Evolutionary conservation across 371 early-diverging fungal genomes (phyloP).

Genomic region (Saksenaea oblongispora): DNA sequence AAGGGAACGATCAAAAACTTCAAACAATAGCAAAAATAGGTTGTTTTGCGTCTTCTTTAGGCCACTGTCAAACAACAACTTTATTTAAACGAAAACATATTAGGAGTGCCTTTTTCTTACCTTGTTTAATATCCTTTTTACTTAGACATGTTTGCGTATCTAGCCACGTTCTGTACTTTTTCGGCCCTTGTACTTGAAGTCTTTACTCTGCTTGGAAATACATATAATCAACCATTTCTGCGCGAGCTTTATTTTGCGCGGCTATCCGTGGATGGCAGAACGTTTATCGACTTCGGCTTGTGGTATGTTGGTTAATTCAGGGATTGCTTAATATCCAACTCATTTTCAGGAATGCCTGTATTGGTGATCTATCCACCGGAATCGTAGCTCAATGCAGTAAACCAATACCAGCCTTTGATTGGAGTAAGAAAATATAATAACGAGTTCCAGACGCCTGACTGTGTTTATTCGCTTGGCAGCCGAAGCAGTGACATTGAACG

Average conservation of each 20-base stretch:
- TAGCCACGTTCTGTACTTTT: slow-evolving; percentile 49
- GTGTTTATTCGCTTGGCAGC: slow-evolving; percentile 8
- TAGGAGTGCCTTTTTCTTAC: not conserved
- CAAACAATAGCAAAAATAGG: not conserved
- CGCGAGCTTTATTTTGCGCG: slow-evolving; percentile 41
- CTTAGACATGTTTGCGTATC: slow-evolving; percentile 15
- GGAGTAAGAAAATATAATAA: slow-evolving; percentile 24
- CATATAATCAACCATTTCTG: slow-evolving; percentile 41
- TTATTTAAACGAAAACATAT: not conserved
- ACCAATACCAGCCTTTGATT: slow-evolving; percentile 41
- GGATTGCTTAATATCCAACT: not conserved
- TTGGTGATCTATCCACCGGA: slow-evolving; percentile 18
- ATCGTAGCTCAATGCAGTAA: slow-evolving; percentile 26
- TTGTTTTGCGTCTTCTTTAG: slow-evolving; percentile 1
- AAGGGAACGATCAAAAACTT: not conserved
- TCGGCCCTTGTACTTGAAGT: slow-evolving; percentile 46
- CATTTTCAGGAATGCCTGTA: slow-evolving; percentile 36
- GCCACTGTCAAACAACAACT: not conserved
- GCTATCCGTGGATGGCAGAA: slow-evolving; percentile 7
- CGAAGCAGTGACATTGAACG: not conserved
- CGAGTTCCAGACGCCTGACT: not conserved
- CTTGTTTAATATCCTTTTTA: not conserved
- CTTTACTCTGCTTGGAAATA: slow-evolving; percentile 45
- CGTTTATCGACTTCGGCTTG: slow-evolving; percentile 38
- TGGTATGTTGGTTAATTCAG: slow-evolving; percentile 23